These are phyloP conservation scores for Nicotiana otophora DNA, from an alignment of 257 asterid species.

Conservation along the genomic window DNA sequence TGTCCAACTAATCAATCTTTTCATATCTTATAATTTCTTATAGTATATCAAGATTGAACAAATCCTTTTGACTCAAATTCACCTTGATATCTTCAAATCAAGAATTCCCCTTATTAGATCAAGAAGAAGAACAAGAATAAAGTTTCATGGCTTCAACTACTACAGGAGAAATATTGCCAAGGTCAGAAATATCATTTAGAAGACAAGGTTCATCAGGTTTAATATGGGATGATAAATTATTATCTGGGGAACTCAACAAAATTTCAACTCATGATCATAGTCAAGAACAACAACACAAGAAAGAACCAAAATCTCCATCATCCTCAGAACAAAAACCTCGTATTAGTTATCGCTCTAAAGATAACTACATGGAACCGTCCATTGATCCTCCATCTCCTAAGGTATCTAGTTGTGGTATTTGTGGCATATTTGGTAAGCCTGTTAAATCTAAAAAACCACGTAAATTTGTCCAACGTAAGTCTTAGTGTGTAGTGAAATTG, in stretches of 20 bases:
- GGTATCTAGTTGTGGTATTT: conserved; percentile 37
- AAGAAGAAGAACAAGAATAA: not conserved
- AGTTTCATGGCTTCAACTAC: not conserved
- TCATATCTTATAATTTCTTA: not conserved
- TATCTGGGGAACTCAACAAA: conserved; percentile 33
- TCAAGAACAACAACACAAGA: not conserved
- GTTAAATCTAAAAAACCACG: conserved; percentile 13
- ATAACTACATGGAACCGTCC: conserved; percentile 15
- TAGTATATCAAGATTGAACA: not conserved
- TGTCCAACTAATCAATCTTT: conserved; percentile 1
- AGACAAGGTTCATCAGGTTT: conserved; percentile 50
- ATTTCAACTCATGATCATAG: conserved; percentile 11
- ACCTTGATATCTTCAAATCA: not conserved
- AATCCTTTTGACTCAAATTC: not conserved
- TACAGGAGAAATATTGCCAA: conserved; percentile 18
- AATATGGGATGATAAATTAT: conserved; percentile 38
- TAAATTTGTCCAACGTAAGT: conserved; percentile 21
- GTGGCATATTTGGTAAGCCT: conserved; percentile 35
- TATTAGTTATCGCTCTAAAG: not conserved
- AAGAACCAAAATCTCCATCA: not conserved
- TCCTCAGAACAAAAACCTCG: conserved; percentile 6
- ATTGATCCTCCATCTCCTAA: conserved; percentile 48
- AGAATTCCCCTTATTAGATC: not conserved
- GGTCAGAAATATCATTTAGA: conserved; percentile 44
- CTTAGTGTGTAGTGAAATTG: not conserved